These are phyloP conservation scores for Fusarium gaditjirri DNA, from an alignment of 2,329 filamentous ascomycete genomes.

Conservation along the genomic window DNA sequence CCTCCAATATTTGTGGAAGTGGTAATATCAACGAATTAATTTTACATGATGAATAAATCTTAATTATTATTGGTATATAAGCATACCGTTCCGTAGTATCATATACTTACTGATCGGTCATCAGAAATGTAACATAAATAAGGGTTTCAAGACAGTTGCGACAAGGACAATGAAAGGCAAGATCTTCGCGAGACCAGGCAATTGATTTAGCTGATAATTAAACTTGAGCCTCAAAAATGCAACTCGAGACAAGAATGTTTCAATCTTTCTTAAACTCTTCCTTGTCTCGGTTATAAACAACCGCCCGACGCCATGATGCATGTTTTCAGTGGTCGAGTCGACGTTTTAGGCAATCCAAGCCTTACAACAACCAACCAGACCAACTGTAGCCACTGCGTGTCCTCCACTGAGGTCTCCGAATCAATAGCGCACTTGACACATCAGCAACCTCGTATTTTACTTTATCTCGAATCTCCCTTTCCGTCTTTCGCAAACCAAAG, in stretches of 20 bases:
- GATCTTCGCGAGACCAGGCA: constrained; percentile 1
- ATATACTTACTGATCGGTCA: background rate
- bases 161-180: background rate
- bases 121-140: background rate
- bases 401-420: constrained; percentile 7
- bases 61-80: too few species aligned
- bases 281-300: constrained; percentile 16
- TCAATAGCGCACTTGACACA: background rate
- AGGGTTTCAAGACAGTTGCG: constrained; percentile 12
- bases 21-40: background rate
- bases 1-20: background rate
- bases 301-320: background rate
- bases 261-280: background rate
- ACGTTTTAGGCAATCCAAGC: constrained; percentile 27
- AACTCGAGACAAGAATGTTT: background rate
- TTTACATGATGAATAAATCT: background rate
- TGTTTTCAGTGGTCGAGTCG: constrained; percentile 11
- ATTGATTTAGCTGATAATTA: background rate
- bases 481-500: background rate
- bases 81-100: background rate
- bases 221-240: background rate
- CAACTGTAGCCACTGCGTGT: constrained; percentile 6
- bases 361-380: constrained; percentile 9
- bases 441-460: background rate
- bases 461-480: background rate